Percentiles rank a stretch among this genome's conserved stretches.
These are phyloP conservation scores for Calycina marina DNA, from an alignment of 2,329 filamentous ascomycete genomes.

Conservation along the genomic window DNA sequence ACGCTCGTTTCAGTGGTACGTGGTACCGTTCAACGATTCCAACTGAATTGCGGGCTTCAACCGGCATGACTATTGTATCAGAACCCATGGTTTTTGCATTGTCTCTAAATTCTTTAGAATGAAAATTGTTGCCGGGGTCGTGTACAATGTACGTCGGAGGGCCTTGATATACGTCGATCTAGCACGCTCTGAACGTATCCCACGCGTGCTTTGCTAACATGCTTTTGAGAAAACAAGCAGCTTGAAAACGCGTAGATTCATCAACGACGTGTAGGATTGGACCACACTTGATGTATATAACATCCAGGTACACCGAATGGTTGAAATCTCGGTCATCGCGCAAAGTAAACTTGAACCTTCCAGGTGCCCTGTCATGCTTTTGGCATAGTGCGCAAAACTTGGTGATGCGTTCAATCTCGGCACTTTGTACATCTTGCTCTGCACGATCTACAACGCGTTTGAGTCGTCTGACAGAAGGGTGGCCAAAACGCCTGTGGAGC, in stretches of 20 bases:
- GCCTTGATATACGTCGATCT: constrained; percentile 4
- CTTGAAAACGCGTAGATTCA: constrained; percentile 1
- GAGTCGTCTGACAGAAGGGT: no score
- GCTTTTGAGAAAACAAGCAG: constrained; percentile 1
- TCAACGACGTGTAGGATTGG: neutral
- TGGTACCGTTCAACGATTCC: constrained; percentile 5
- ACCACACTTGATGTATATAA: constrained; percentile 1
- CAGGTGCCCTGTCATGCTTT: no score
- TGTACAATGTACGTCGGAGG: constrained; percentile 1
- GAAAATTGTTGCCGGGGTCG: constrained; percentile 3
- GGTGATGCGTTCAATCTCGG: neutral
- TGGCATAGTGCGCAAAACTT: constrained; percentile 2
- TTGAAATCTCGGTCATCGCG: constrained; percentile 1
- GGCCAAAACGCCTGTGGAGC: no score
- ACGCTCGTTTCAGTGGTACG: constrained; percentile 2
- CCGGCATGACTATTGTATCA: constrained; percentile 1
- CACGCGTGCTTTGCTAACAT: neutral
- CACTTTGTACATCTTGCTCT: neutral
- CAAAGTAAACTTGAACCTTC: constrained; percentile 4
- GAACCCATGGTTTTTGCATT: constrained; percentile 1
- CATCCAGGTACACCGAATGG: constrained; percentile 1
- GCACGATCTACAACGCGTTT: no score
- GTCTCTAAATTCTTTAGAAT: constrained; percentile 3
- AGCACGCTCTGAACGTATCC: constrained; percentile 2
- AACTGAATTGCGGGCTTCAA: constrained; percentile 5